Base-by-base conservation (phyloP, 2,329 filamentous ascomycete species). In the Chrysoporthe puriensis region DNA sequence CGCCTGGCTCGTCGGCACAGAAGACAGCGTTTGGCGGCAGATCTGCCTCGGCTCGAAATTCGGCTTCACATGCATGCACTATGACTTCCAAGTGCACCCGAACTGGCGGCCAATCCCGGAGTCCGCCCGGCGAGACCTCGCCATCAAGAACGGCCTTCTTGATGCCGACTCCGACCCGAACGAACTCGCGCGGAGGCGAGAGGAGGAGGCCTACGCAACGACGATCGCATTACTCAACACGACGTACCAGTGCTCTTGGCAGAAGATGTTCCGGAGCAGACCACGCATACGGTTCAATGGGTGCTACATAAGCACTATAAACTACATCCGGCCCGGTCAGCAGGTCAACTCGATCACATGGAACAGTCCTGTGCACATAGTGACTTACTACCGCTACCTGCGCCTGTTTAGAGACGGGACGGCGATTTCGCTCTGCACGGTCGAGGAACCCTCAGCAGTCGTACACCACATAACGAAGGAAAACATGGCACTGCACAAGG, bases 301-400 rank as follows among this genome's bases (percentile, higher is more conserved):
- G 36, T 91, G 93, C 79, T 99, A 99, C 81, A 98, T 99, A 78
- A 93, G 90, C 78, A 98, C 95, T 0, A 94, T 97, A 68, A 98
- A 98, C 81, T 99, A 99, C 80, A 89, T 93, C 62, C 91, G 96
- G 34, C 83, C 93, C 0, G 96, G 96, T 43, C 91, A 91, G 68
- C 90, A 88, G 3, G 85, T 87, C 26, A 90, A 89, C 71, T 89
- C 89, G 65, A 81, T 91, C 21, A 90, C 91, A 1, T 97, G 94
- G 93, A 82, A 83, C 43, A 90, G 87, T 34, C 94, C 94, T 9
- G 91, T 98, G 46, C 94, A 97, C 77, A 96, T 98, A 68, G 94
- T 99, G 61, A 99, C 96, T 0, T 99, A 98, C 81, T 99, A 97
- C 81, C 93, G 96, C 67, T 99, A 98, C 79, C 86, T 99, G 3